Base-by-base conservation (phyloP, 2,329 filamentous ascomycete species). In the Clonostachys sp. region DNA sequence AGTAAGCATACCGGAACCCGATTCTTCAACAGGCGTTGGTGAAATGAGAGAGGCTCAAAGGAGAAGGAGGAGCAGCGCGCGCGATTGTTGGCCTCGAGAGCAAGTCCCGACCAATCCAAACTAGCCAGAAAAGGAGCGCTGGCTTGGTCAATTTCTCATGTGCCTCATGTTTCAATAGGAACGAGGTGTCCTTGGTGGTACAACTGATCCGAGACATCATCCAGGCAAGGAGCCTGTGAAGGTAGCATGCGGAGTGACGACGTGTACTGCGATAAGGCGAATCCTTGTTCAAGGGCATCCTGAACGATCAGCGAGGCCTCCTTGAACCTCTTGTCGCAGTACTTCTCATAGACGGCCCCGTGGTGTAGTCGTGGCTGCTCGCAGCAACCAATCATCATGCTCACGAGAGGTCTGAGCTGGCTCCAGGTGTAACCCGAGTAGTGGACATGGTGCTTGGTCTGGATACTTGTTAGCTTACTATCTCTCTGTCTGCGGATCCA, bases 371-470 rank as follows among this genome's bases (percentile, higher is more conserved):
- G 77, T 7, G 91, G 87, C 48, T 84, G 79, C 51, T 89, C 84
- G 68, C 91, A 96, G 72, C 92, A 97, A 56, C 96, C 90, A 44
- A 95, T 72, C 54, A 99, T 84, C 64, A 89, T 84, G 13, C 76
- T 74, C 42, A 96, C 78, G 36, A 96, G 72, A 3, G 86, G 84
- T 59, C 84, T 84, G 48, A 99, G 75, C 66, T 99, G 94, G 42
- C 74, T 71, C 71, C 87, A 91, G 3, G 91, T 96, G 71, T 99
- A 97, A 46, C 89, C 89, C 35, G 92, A 95, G 70, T 95, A 97
- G 70, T 95, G 85, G 35, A 94, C 85, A 62, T 99, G 94, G 16
- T 86, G 81, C 52, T 83, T 81, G 50, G 86, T 85, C 90, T 95
- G 20, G 14, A n/a, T 34, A 30, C 17, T n/a, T 34, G 42, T 44